Evolutionary conservation across 2,329 filamentous ascomycete genomes (phyloP).

Genomic region (Gnomoniopsis smithogilvyi): DNA sequence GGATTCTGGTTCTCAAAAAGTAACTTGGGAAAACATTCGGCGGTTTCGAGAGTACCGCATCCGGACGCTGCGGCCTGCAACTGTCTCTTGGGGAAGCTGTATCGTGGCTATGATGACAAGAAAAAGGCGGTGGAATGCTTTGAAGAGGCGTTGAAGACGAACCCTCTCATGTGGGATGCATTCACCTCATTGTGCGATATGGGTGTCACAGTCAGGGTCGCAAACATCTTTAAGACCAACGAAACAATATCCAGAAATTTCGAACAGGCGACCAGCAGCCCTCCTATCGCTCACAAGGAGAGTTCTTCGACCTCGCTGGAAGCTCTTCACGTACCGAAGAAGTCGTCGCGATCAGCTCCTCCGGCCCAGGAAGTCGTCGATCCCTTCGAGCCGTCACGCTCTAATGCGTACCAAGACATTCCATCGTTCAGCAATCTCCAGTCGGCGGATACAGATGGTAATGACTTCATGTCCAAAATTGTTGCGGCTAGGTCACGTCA

Average conservation of each 20-base stretch:
- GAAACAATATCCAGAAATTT: constrained; percentile 48
- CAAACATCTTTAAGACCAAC: constrained; percentile 81
- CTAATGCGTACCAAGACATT: constrained; percentile 37
- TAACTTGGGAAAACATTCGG: constrained; percentile 78
- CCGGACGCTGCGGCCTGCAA: constrained; percentile 83
- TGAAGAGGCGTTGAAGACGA: constrained; percentile 82
- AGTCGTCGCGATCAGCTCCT: constrained; percentile 26
- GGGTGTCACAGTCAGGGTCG: constrained; percentile 75
- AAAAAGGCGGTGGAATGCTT: constrained; percentile 83
- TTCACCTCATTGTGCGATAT: constrained; percentile 86
- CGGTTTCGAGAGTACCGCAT: constrained; percentile 67
- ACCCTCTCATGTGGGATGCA: constrained; percentile 98
- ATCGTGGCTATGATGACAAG: constrained; percentile 76
- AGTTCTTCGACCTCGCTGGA: constrained; percentile 34
- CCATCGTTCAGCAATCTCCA: constrained; percentile 37
- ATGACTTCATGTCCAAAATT: constrained; percentile 56
- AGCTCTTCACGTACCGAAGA: constrained; percentile 24
- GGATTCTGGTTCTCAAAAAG: constrained; percentile 72
- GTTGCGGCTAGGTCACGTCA: constrained; percentile 48
- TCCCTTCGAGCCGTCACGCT: constrained; percentile 48
- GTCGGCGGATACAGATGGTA: constrained; percentile 41
- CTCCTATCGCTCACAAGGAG: constrained; percentile 35
- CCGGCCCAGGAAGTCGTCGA: constrained; percentile 38
- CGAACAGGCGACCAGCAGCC: constrained; percentile 33
- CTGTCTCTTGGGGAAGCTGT: constrained; percentile 83